Conservation (phyloP, 169 alveolate genomes). For the Cryptosporidium andersoni region DNA sequence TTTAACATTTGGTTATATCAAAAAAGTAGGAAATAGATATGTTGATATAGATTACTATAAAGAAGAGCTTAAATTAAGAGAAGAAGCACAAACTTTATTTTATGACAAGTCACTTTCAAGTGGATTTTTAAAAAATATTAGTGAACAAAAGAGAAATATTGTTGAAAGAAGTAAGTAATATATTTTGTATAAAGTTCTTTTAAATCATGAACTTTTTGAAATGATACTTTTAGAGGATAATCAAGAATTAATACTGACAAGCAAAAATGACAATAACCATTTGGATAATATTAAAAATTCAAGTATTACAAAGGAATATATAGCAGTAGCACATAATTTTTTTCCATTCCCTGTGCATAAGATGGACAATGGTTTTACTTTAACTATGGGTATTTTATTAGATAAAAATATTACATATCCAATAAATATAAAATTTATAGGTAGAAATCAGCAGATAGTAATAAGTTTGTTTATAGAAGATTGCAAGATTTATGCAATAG, state of each 20-base stretch:
- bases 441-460: conserved; percentile 22
- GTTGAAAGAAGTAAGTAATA: no score
- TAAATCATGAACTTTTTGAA: no score
- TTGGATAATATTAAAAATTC: background rate
- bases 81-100: no score
- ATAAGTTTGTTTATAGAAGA: conserved; percentile 21
- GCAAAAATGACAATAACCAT: background rate
- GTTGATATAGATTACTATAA: no score
- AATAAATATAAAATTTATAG: conserved; percentile 7
- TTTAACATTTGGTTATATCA: no score
- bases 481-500: conserved; percentile 7
- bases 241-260: background rate
- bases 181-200: no score
- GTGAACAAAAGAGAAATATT: no score
- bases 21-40: no score
- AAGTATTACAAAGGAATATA: background rate
- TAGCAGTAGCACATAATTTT: background rate
- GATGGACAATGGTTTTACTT: conserved; percentile 24
- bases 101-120: no score
- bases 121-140: no score
- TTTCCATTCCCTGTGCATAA: conserved; percentile 24
- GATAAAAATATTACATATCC: background rate
- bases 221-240: background rate
- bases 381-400: conserved; percentile 2
- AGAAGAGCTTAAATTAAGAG: no score